A percentile compares a stretch with the other conserved stretches of the same genome.
Conservation (phyloP, 495 filamentous ascomycete genomes). For the Lophiostoma macrostomum region DNA sequence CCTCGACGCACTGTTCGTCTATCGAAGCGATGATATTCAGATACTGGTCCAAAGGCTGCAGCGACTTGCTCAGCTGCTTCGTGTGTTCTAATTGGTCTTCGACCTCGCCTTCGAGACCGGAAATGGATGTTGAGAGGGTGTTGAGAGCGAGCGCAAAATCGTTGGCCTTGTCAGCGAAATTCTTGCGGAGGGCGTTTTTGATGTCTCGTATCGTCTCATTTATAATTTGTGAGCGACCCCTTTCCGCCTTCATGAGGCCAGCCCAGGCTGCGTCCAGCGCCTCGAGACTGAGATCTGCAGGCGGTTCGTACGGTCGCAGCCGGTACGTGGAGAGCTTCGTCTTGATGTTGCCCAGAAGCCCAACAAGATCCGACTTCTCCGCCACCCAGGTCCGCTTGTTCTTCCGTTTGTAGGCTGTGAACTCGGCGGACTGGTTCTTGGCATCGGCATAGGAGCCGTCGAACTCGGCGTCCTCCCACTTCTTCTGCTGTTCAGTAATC, state of each 20-base stretch:
- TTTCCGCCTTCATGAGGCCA: conserved; percentile 72
- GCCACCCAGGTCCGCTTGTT: conserved; percentile 93
- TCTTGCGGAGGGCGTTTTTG: conserved; percentile 87
- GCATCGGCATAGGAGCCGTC: conserved; percentile 91
- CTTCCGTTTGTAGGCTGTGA: conserved; percentile 81
- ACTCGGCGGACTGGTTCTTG: conserved; percentile 77
- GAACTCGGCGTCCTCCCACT: conserved; percentile 77
- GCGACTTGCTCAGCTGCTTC: conserved; percentile 69
- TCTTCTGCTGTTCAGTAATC: conserved; percentile 66
- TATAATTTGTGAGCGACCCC: conserved; percentile 82
- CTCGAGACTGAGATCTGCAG: conserved; percentile 72
- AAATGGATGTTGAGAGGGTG: conserved; percentile 88
- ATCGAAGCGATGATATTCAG: conserved; percentile 77
- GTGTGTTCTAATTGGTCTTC: conserved; percentile 91
- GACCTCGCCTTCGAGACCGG: conserved; percentile 89
- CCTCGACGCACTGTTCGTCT: conserved; percentile 86
- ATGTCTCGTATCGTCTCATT: conserved; percentile 98
- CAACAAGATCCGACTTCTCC: conserved; percentile 92
- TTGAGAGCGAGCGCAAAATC: conserved; percentile 93
- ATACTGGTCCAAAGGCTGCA: conserved; percentile 84
- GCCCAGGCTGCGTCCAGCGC: conserved; percentile 80
- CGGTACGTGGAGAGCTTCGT: conserved; percentile 95
- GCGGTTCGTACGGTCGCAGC: conserved; percentile 85
- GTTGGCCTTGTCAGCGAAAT: conserved; percentile 94
- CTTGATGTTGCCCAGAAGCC: conserved; percentile 95